Conservation (phyloP, 2,329 filamentous ascomycete genomes). For the Phyllosticta citribraziliensis region DNA sequence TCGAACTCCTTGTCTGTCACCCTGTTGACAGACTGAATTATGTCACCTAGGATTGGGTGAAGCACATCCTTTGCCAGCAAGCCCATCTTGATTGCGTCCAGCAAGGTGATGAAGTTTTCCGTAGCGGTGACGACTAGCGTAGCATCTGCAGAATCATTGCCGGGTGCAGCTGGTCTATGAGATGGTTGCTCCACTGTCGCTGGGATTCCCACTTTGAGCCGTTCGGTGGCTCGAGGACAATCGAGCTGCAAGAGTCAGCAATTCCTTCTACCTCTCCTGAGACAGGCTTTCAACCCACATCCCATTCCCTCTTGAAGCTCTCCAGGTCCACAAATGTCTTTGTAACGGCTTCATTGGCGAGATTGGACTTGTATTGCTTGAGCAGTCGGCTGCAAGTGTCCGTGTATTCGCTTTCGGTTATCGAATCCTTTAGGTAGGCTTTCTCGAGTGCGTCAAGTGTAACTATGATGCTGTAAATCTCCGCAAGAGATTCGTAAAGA, state of each 20-base stretch:
- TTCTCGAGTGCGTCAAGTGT: slow-evolving; percentile 93
- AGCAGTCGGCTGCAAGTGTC: slow-evolving; percentile 89
- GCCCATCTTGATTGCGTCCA: slow-evolving; percentile 87
- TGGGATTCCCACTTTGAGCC: slow-evolving; percentile 84
- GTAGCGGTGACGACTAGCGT: slow-evolving; percentile 78
- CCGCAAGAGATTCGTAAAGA: slow-evolving; percentile 88
- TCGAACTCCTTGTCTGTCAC: slow-evolving; percentile 95
- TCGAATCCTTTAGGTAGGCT: slow-evolving; percentile 90
- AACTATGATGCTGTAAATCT: slow-evolving; percentile 95
- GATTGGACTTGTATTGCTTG: slow-evolving; percentile 92
- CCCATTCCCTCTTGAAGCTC: slow-evolving; percentile 84
- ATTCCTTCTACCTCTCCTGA: neutral
- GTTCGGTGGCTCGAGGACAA: slow-evolving; percentile 86
- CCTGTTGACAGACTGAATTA: slow-evolving; percentile 95
- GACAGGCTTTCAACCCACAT: slow-evolving; percentile 34
- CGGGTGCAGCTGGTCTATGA: slow-evolving; percentile 30
- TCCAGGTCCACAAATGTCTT: slow-evolving; percentile 79
- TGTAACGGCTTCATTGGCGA: slow-evolving; percentile 86
- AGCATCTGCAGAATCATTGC: slow-evolving; percentile 39
- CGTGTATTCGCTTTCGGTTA: slow-evolving; percentile 85
- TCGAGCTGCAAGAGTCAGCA: slow-evolving; percentile 56
- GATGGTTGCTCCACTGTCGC: slow-evolving; percentile 61
- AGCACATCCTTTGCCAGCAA: slow-evolving; percentile 90
- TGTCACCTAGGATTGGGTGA: slow-evolving; percentile 88
- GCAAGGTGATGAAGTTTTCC: slow-evolving; percentile 96